Evolutionary conservation across 73 alveolate species (phyloP).

Genomic region (Paramecium biaurelia): DNA sequence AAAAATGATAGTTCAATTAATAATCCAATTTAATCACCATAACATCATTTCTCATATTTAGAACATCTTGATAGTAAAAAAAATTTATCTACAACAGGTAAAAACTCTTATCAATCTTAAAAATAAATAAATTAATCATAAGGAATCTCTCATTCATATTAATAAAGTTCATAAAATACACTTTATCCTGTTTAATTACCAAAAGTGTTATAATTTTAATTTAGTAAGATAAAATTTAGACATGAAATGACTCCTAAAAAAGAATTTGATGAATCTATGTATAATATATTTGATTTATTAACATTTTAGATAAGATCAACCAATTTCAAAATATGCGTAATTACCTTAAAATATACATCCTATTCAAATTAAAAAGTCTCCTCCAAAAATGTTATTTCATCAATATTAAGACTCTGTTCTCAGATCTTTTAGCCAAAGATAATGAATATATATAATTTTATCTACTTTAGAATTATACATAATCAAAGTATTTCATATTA

Average conservation of each 20-base stretch:
- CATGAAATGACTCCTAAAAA: background rate
- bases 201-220: background rate
- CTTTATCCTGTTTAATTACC: background rate
- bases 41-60: background rate
- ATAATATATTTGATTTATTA: background rate
- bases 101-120: background rate
- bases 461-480: background rate
- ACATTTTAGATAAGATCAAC: background rate
- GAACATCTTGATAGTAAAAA: background rate
- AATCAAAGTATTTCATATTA: too few species aligned
- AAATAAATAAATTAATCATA: background rate
- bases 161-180: background rate
- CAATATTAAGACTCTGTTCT: background rate
- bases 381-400: conserved; percentile 17
- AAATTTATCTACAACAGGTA: background rate
- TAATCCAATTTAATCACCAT: background rate
- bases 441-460: background rate
- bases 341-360: background rate
- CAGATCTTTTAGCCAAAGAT: background rate
- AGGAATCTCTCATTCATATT: background rate
- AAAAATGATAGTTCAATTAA: background rate
- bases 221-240: background rate
- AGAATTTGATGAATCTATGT: background rate
- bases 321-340: background rate
- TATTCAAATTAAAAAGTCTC: background rate